These are phyloP conservation scores for Aurifilum marmelostoma DNA, from an alignment of 2,329 filamentous ascomycete genomes.

Conservation along the genomic window DNA sequence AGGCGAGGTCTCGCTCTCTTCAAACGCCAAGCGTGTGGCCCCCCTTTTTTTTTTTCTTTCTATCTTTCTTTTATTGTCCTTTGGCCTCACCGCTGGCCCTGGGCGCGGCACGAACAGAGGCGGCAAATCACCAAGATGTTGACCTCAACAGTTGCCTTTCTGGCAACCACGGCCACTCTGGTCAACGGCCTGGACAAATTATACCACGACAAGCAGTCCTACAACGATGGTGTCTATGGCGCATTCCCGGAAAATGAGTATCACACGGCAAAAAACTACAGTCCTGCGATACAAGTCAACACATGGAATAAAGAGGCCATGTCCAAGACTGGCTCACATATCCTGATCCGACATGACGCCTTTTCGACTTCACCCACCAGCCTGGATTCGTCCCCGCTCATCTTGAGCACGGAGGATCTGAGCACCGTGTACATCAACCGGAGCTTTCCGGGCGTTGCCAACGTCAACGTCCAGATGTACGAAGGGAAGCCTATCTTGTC, in stretches of 20 bases:
- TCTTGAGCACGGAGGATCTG: constrained; percentile 41
- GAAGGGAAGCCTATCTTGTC: constrained; percentile 29
- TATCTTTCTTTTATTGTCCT: neutral
- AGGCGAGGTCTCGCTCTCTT: neutral
- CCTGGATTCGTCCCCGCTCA: constrained; percentile 39
- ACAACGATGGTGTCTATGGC: constrained; percentile 35
- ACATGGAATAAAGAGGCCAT: constrained; percentile 33
- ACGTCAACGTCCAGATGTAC: constrained; percentile 34
- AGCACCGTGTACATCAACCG: constrained; percentile 44
- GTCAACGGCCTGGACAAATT: constrained; percentile 1
- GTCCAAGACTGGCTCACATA: constrained; percentile 37
- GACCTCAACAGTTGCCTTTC: neutral
- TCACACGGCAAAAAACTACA: constrained; percentile 38
- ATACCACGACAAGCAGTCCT: constrained; percentile 34
- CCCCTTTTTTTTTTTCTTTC: too few species aligned
- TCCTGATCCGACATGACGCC: constrained; percentile 38
- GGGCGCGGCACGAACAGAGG: neutral
- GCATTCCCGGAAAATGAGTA: constrained; percentile 40
- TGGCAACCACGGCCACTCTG: neutral
- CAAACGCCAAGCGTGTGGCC: neutral
- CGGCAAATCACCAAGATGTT: constrained; percentile 2
- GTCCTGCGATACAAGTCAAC: constrained; percentile 42
- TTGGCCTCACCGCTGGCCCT: neutral
- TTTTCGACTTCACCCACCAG: neutral
- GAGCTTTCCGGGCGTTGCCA: constrained; percentile 32